These are phyloP conservation scores for Martensiomyces pterosporus DNA, from an alignment of 192 early-diverging fungal species.

Conservation along the genomic window DNA sequence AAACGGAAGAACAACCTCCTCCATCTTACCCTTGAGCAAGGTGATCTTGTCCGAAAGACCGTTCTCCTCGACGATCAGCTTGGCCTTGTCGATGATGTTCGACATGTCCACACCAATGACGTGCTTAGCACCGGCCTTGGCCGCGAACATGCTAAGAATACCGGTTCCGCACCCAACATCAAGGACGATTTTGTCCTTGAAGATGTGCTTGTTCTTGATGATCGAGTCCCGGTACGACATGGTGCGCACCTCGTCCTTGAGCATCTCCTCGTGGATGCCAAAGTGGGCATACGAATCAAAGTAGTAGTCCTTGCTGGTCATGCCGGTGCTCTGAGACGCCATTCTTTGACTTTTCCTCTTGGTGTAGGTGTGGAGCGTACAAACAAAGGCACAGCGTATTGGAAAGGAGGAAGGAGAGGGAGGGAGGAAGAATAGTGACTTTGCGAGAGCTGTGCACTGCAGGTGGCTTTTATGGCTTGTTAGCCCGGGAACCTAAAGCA, in stretches of 20 bases:
- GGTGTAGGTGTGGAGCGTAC: no score
- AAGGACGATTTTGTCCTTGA: slow-evolving; percentile 94
- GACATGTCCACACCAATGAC: slow-evolving; percentile 97
- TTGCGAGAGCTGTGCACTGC: no score
- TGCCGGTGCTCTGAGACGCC: slow-evolving; percentile 15
- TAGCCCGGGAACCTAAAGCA: neutral
- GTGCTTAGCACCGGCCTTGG: slow-evolving; percentile 94
- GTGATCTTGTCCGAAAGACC: slow-evolving; percentile 82
- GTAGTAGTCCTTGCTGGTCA: slow-evolving; percentile 80
- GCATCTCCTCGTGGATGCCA: slow-evolving; percentile 93
- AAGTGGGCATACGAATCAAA: slow-evolving; percentile 99
- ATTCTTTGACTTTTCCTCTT: no score
- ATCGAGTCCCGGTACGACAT: slow-evolving; percentile 89
- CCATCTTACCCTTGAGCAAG: slow-evolving; percentile 94
- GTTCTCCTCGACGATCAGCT: slow-evolving; percentile 92
- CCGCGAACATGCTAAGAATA: slow-evolving; percentile 98
- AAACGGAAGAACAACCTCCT: slow-evolving; percentile 91
- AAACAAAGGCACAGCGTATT: no score
- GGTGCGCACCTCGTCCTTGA: slow-evolving; percentile 97
- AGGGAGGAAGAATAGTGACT: no score
- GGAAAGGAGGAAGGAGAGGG: neutral
- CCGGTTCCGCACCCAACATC: slow-evolving; percentile 99
- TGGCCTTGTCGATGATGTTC: slow-evolving; percentile 95
- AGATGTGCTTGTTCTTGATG: slow-evolving; percentile 92
- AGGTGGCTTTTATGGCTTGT: no score